Evolutionary conservation across 352 stramenopile species (phyloP).

Genomic region (Phytopythium helicoides): DNA sequence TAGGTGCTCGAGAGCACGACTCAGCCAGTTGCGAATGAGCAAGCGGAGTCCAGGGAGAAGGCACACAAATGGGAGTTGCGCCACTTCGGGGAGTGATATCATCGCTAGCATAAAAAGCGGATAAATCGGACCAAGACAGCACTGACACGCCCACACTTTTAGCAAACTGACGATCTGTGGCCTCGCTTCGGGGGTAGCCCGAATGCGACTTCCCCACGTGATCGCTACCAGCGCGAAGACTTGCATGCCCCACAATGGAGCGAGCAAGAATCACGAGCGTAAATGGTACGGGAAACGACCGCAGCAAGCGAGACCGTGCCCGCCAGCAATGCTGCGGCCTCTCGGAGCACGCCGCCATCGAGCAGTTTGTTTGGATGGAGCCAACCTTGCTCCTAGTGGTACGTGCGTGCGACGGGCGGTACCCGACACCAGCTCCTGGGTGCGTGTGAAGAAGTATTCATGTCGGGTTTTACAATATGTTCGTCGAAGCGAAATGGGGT

Average conservation of each 20-base stretch:
- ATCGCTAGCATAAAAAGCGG: conserved; percentile 18
- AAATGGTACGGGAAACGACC: conserved; percentile 18
- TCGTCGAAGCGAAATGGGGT: no score
- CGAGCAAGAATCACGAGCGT: conserved; percentile 10
- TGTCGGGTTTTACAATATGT: no score
- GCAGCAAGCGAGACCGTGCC: no score
- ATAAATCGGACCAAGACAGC: conserved; percentile 10
- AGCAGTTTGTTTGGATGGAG: no score
- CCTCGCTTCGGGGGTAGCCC: conserved; percentile 6
- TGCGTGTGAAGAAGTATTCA: no score
- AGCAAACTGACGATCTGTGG: conserved; percentile 12
- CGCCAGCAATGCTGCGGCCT: no score
- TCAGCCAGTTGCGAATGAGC: conserved; percentile 12
- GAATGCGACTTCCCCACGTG: neutral
- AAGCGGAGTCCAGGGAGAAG: conserved; percentile 15
- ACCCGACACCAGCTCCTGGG: no score
- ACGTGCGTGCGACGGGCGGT: no score
- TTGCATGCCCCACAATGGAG: conserved; percentile 4
- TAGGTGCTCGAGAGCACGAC: conserved; percentile 12
- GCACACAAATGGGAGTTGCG: conserved; percentile 10
- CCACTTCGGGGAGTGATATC: conserved; percentile 6
- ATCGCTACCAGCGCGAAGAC: conserved; percentile 9
- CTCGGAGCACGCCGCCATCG: no score
- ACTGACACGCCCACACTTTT: conserved; percentile 22
- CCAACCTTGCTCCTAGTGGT: no score